These are phyloP conservation scores for Peziza echinospora DNA, from an alignment of 495 filamentous ascomycete species.

Conservation along the genomic window DNA sequence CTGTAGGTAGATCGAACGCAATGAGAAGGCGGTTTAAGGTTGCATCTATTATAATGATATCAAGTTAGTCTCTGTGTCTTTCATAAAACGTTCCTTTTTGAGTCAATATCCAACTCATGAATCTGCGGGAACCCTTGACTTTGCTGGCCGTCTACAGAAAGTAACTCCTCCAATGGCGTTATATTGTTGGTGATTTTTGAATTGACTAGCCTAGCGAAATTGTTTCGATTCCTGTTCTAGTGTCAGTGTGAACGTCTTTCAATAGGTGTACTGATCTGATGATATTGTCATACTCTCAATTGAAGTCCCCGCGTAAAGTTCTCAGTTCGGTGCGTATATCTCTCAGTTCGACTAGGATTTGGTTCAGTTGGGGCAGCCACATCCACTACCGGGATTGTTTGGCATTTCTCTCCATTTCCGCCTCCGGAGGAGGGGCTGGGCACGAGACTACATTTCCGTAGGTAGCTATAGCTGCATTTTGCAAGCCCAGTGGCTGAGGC, in stretches of 20 bases:
- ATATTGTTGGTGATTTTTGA: conserved; percentile 2
- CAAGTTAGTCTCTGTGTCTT: conserved; percentile 1
- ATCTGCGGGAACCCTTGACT: conserved; percentile 1
- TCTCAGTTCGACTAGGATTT: background rate
- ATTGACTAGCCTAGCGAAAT: conserved; percentile 3
- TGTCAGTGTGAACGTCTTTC: background rate
- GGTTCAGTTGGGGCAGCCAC: background rate
- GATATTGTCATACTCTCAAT: background rate
- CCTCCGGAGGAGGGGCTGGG: too few relatives aligned
- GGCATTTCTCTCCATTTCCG: background rate
- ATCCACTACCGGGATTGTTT: background rate
- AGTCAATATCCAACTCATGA: conserved; percentile 2
- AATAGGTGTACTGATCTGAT: background rate
- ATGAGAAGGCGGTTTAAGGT: background rate
- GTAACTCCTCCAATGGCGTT: conserved; percentile 2
- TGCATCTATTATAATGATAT: conserved; percentile 2
- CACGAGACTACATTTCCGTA: too few relatives aligned
- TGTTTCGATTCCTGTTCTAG: conserved; percentile 2
- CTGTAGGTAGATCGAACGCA: conserved; percentile 1
- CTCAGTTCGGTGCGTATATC: background rate
- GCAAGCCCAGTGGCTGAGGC: background rate
- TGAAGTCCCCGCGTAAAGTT: background rate
- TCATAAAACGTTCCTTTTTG: background rate
- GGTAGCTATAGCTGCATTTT: background rate
- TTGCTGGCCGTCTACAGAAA: background rate